Conservation (phyloP, 768 basidiomycete genomes). For the Termitomyces bulborhizus region DNA sequence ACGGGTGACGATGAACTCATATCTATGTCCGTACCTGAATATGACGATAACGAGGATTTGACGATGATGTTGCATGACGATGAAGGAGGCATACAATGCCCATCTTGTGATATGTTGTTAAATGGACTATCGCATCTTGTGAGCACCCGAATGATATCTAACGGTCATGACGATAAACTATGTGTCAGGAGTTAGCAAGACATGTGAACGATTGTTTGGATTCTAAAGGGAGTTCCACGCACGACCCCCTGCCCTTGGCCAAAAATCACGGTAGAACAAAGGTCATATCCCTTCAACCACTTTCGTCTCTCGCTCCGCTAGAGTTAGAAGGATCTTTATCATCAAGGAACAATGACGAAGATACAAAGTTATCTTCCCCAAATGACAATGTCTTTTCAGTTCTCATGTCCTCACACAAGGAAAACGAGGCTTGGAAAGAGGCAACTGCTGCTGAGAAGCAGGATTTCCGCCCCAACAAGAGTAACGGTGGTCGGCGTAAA, state of each 20-base stretch:
- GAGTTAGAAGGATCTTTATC: constrained; percentile 11
- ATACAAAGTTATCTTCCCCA: constrained; percentile 9
- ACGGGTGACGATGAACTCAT: constrained; percentile 61
- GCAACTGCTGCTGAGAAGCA: constrained; percentile 50
- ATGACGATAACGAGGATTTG: constrained; percentile 16
- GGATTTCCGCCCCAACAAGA: constrained; percentile 38
- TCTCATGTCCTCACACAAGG: constrained; percentile 86
- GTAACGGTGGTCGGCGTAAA: constrained; percentile 50
- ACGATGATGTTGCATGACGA: neutral
- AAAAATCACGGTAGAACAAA: neutral
- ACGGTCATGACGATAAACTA: neutral
- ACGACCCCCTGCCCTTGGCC: neutral
- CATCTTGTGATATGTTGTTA: constrained; percentile 22
- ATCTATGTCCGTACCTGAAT: constrained; percentile 10
- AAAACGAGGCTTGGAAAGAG: constrained; percentile 82
- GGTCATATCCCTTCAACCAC: constrained; percentile 3
- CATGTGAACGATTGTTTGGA: constrained; percentile 59
- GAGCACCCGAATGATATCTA: neutral
- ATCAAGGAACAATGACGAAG: constrained; percentile 14
- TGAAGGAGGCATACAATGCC: constrained; percentile 12
- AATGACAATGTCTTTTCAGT: constrained; percentile 56
- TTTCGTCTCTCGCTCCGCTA: constrained; percentile 10
- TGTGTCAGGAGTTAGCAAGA: constrained; percentile 35
- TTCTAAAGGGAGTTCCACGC: neutral
- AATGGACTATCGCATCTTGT: constrained; percentile 12